Evolutionary conservation across 2,329 filamentous ascomycete species (phyloP).

Genomic region (Stachybotrys echinatus): DNA sequence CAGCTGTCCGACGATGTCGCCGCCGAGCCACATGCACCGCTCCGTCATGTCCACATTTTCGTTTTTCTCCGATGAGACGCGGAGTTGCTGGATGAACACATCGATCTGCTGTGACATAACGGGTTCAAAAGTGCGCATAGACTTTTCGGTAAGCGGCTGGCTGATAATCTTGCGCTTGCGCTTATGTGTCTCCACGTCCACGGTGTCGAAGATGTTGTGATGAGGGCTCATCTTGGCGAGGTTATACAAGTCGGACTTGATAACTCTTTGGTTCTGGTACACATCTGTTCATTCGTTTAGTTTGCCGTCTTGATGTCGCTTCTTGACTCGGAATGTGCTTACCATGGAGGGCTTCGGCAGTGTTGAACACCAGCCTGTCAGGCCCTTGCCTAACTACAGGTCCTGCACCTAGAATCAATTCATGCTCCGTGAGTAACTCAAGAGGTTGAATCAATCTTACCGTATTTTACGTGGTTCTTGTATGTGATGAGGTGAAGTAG

Average conservation of each 20-base stretch:
- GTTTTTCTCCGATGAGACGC: background rate
- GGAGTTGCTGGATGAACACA: constrained; percentile 3
- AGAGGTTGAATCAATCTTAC: background rate
- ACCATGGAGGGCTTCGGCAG: background rate
- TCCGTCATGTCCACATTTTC: background rate
- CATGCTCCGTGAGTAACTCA: background rate
- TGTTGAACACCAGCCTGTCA: background rate
- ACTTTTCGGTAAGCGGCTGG: constrained; percentile 2
- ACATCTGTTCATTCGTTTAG: background rate
- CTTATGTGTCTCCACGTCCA: constrained; percentile 3
- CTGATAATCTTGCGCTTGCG: constrained; percentile 4
- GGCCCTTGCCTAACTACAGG: background rate
- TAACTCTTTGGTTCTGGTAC: background rate
- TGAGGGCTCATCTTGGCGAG: background rate
- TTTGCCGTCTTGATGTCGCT: background rate
- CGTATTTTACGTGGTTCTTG: background rate
- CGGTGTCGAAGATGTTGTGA: constrained; percentile 1
- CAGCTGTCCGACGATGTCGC: constrained; percentile 3
- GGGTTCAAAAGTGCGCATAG: constrained; percentile 8
- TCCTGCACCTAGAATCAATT: background rate
- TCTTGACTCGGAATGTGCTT: background rate
- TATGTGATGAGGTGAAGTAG: background rate
- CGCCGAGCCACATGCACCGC: background rate
- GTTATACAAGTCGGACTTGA: background rate
- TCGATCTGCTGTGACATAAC: constrained; percentile 6